phyloP scores from a whole-genome alignment of 257 asterid species.

The Solanum neorickii region DNA sequence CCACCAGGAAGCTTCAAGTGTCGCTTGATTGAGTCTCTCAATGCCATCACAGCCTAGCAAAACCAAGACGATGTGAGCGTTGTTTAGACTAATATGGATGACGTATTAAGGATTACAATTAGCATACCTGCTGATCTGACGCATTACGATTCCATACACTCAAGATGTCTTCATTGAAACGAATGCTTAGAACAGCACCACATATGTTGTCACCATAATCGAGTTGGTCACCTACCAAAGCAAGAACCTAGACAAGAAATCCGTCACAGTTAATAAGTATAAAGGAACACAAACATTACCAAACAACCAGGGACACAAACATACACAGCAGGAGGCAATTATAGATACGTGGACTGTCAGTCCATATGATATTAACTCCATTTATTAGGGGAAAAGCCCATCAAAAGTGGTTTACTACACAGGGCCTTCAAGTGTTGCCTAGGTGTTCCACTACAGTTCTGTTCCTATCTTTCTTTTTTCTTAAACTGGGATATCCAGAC shows the following conservation, averaged over 20 bases:
- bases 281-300: background rate
- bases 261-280: background rate
- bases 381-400: background rate
- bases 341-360: background rate
- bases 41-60: constrained; percentile 78
- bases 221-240: constrained; percentile 85
- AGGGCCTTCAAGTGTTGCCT: background rate
- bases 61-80: background rate
- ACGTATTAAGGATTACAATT: background rate
- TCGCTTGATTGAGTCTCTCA: constrained; percentile 84
- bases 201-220: constrained; percentile 85
- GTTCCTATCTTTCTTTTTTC: background rate
- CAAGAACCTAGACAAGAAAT: constrained; percentile 51
- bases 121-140: constrained; percentile 75
- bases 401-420: background rate
- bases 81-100: background rate
- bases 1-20: constrained; percentile 80
- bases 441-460: background rate
- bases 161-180: constrained; percentile 90
- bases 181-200: constrained; percentile 89
- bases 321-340: background rate
- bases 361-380: background rate
- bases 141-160: constrained; percentile 99
- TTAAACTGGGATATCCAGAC: background rate
- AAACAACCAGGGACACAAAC: background rate